Evolutionary conservation across 1,284 basidiomycete genomes (phyloP).

Genomic region (Moesziomyces aphidis): DNA sequence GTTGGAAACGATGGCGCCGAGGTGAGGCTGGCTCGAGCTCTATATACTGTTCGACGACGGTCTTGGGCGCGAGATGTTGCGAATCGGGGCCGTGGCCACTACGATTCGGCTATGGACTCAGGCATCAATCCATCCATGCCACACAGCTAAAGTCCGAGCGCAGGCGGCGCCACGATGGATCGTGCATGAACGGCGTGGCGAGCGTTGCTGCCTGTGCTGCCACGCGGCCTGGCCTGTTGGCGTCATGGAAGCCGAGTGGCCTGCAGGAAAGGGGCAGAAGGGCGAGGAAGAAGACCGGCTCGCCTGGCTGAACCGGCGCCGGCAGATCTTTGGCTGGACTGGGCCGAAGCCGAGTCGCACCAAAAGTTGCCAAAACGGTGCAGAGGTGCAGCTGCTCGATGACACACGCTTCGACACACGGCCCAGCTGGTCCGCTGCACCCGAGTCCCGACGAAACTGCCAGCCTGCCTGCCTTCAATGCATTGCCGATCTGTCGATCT

Average conservation of each 20-base stretch:
- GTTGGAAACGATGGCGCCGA: too few relatives aligned
- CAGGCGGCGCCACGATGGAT: background rate
- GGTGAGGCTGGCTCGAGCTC: background rate
- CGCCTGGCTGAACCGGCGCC: background rate
- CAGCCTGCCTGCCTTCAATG: background rate
- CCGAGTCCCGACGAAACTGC: background rate
- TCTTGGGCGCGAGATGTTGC: too few relatives aligned
- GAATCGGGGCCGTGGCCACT: too few relatives aligned
- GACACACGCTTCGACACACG: constrained; percentile 28
- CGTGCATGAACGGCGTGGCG: too few relatives aligned
- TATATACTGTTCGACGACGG: background rate
- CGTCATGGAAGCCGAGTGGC: too few relatives aligned
- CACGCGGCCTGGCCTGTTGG: too few relatives aligned
- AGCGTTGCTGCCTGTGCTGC: too few relatives aligned
- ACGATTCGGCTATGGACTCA: background rate
- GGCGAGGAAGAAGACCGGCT: background rate
- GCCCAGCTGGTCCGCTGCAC: too few relatives aligned
- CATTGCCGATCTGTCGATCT: constrained; percentile 23
- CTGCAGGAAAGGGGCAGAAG: too few relatives aligned
- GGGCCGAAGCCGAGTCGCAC: background rate
- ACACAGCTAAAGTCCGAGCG: constrained; percentile 6
- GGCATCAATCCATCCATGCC: too few relatives aligned
- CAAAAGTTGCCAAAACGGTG: background rate
- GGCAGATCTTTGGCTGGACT: constrained; percentile 8
- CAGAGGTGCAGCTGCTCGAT: constrained; percentile 11